Evolutionary conservation across 164 flowering plant genomes (phyloP).

Genomic region (Warburgia ugandensis): DNA sequence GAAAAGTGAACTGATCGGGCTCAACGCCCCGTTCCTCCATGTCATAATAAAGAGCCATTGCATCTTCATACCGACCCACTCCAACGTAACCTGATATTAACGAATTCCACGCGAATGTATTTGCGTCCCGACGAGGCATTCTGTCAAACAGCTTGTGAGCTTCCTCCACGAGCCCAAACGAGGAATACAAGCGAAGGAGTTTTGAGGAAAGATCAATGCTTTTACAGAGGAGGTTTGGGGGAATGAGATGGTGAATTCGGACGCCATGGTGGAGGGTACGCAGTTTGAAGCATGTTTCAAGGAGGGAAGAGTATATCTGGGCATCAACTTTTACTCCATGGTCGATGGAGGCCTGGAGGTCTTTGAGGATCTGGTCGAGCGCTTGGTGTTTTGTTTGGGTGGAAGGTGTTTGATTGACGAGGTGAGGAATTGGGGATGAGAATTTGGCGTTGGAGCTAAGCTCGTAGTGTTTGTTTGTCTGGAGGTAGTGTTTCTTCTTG

Average conservation of each 20-base stretch:
- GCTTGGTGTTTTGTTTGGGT: constrained; percentile 49
- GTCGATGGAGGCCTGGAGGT: constrained; percentile 40
- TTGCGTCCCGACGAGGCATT: constrained; percentile 42
- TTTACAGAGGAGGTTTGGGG: constrained; percentile 36
- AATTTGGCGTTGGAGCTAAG: neutral
- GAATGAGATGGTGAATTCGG: constrained; percentile 55
- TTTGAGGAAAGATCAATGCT: constrained; percentile 56
- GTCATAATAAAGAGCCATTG: constrained; percentile 69
- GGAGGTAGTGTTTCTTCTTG: too few species aligned
- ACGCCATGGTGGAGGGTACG: constrained; percentile 43
- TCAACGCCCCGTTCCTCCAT: constrained; percentile 77
- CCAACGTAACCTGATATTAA: constrained; percentile 79
- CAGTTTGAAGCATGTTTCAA: constrained; percentile 62
- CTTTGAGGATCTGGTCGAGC: constrained; percentile 43
- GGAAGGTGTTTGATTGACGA: constrained; percentile 26
- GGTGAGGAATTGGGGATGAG: constrained; percentile 53
- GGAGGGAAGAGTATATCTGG: constrained; percentile 52
- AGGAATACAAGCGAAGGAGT: constrained; percentile 58
- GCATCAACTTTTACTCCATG: constrained; percentile 47
- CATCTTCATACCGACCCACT: constrained; percentile 58
- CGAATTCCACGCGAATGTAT: constrained; percentile 72
- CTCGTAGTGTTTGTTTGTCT: constrained; percentile 9
- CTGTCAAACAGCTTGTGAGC: constrained; percentile 82
- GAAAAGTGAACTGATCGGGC: constrained; percentile 78
- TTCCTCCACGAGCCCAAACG: constrained; percentile 34